Percentiles rank a stretch among this genome's conserved stretches.
phyloP scores from a whole-genome alignment of 2,329 filamentous ascomycete species.

The Phoma sp. region DNA sequence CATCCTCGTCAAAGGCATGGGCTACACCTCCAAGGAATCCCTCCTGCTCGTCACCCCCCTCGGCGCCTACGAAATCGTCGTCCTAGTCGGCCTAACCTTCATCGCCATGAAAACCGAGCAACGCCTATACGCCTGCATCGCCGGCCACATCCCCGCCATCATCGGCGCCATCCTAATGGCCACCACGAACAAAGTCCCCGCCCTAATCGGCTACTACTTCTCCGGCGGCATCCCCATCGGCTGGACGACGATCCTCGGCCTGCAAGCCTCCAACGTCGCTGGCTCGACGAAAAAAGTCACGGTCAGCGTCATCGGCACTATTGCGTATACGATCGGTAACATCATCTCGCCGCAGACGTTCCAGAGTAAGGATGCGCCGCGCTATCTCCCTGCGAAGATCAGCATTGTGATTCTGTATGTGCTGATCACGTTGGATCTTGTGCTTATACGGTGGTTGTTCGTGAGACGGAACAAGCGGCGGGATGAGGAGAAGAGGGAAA shows the following conservation, averaged over 20 bases:
- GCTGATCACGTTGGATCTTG: slow-evolving; percentile 40
- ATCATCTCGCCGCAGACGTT: slow-evolving; percentile 54
- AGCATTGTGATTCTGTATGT: slow-evolving; percentile 49
- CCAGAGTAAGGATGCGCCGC: slow-evolving; percentile 36
- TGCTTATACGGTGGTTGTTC: slow-evolving; percentile 25
- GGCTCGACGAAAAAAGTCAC: slow-evolving; percentile 49
- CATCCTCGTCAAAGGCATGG: slow-evolving; percentile 49
- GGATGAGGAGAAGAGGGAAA: slow-evolving; percentile 15
- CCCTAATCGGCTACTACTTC: slow-evolving; percentile 34
- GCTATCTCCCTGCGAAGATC: slow-evolving; percentile 48
- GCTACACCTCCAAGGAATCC: slow-evolving; percentile 43
- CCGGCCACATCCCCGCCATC: slow-evolving; percentile 46
- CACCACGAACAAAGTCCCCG: slow-evolving; percentile 46
- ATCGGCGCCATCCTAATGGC: slow-evolving; percentile 50
- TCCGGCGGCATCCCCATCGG: slow-evolving; percentile 48
- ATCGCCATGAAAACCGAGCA: slow-evolving; percentile 47
- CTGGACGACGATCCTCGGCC: slow-evolving; percentile 49
- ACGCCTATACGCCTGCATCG: slow-evolving; percentile 46
- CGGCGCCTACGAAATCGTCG: slow-evolving; percentile 49
- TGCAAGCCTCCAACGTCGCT: slow-evolving; percentile 41
- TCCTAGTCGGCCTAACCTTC: slow-evolving; percentile 47
- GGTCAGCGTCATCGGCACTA: slow-evolving; percentile 41
- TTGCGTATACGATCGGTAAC: slow-evolving; percentile 50
- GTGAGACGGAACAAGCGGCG: slow-evolving; percentile 24
- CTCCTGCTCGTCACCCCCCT: slow-evolving; percentile 48